Conservation (phyloP, 2,329 filamentous ascomycete genomes). For the Thermothelomyces thermophilus region DNA sequence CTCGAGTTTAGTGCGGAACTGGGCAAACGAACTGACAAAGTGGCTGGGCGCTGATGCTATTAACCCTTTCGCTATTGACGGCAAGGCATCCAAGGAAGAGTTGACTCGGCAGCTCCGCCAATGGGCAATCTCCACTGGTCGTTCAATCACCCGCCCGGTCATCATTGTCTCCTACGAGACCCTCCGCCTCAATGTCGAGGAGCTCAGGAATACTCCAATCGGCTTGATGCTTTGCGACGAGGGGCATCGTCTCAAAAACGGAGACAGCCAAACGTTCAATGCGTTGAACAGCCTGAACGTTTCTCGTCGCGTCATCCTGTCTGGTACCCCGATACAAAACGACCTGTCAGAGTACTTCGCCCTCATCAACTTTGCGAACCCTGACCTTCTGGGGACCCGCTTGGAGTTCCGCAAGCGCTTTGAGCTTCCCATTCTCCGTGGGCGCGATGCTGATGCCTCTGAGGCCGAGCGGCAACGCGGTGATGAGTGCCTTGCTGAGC, state of each 20-base stretch:
- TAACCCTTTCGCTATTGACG: constrained; percentile 90
- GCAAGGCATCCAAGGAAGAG: constrained; percentile 92
- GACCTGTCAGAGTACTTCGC: constrained; percentile 98
- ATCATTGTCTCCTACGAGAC: constrained; percentile 99
- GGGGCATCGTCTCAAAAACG: constrained; percentile 93
- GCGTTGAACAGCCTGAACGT: constrained; percentile 89
- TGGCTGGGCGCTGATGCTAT: constrained; percentile 92
- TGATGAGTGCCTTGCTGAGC: constrained; percentile 72
- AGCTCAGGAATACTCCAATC: constrained; percentile 83
- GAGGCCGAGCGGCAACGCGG: constrained; percentile 77
- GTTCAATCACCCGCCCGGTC: constrained; percentile 81
- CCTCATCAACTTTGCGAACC: constrained; percentile 93
- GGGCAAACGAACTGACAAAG: constrained; percentile 94
- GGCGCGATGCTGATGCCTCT: constrained; percentile 82
- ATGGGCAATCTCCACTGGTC: constrained; percentile 89
- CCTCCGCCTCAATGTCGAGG: constrained; percentile 80
- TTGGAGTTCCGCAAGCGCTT: constrained; percentile 90
- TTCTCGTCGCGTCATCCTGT: constrained; percentile 84
- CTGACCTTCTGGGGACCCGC: constrained; percentile 79
- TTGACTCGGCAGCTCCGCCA: constrained; percentile 83
- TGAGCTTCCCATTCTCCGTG: constrained; percentile 84
- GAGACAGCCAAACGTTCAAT: constrained; percentile 89
- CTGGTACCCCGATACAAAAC: constrained; percentile 96
- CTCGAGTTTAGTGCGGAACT: constrained; percentile 92
- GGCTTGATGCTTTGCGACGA: constrained; percentile 93